Evolutionary conservation across 225 moss, liverwort and hornwort species (phyloP).

Genomic region (Climacium dendroides): DNA sequence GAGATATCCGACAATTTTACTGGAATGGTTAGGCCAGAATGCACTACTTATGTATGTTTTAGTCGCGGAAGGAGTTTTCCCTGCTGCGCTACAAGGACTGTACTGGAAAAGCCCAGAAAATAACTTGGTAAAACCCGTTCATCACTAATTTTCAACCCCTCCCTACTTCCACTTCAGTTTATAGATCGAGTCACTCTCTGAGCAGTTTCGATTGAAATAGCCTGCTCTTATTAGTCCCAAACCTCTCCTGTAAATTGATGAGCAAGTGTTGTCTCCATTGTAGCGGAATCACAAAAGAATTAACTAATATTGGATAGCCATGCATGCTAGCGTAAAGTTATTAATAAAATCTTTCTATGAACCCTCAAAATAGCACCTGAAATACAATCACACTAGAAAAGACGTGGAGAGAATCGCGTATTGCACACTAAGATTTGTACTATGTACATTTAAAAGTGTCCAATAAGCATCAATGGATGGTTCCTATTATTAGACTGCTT

Average conservation of each 20-base stretch:
- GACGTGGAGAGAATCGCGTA: background rate
- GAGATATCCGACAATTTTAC: slow-evolving; percentile 17
- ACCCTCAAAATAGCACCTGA: background rate
- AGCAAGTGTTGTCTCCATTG: background rate
- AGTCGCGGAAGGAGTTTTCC: slow-evolving; percentile 34
- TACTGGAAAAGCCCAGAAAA: slow-evolving; percentile 32
- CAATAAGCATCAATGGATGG: background rate
- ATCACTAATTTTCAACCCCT: background rate
- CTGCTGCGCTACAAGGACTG: slow-evolving; percentile 38
- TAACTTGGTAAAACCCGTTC: slow-evolving; percentile 28
- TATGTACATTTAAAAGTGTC: background rate
- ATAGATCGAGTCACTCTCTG: background rate
- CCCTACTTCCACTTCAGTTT: background rate
- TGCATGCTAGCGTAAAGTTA: background rate
- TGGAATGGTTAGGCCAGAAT: slow-evolving; percentile 56
- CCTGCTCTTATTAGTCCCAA: background rate
- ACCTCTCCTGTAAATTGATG: background rate
- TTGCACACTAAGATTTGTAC: background rate
- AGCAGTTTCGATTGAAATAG: background rate
- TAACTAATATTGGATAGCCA: background rate
- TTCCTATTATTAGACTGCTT: background rate
- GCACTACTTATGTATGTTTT: slow-evolving; percentile 50
- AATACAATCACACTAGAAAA: background rate
- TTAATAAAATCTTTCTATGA: background rate
- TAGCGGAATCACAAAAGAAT: background rate